phyloP scores from a whole-genome alignment of 495 filamentous ascomycete species.

The Tuber umbilicatum region DNA sequence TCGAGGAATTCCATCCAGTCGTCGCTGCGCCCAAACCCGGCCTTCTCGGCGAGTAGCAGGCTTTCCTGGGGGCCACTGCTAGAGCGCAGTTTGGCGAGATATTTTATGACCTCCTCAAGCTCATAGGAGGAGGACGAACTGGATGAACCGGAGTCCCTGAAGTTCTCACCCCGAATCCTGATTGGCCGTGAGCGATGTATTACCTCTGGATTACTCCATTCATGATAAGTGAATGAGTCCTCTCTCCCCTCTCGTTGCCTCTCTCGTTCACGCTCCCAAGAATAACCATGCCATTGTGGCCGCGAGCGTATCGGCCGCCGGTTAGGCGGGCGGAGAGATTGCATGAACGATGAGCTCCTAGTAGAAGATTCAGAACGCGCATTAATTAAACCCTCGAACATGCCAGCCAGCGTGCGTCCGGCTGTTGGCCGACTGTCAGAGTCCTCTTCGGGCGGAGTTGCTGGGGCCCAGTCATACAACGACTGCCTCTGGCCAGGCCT shows the following conservation, averaged over 20 bases:
- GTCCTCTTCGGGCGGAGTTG: slow-evolving; percentile 30
- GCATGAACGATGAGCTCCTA: slow-evolving; percentile 15
- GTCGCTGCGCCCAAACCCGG: slow-evolving; percentile 47
- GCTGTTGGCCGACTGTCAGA: slow-evolving; percentile 19
- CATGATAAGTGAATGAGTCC: slow-evolving; percentile 22
- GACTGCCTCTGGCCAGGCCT: slow-evolving; percentile 40
- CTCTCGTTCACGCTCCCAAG: slow-evolving; percentile 27
- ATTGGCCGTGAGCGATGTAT: slow-evolving; percentile 30
- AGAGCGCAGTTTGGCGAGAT: slow-evolving; percentile 56
- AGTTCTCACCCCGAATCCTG: slow-evolving; percentile 29
- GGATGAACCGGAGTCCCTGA: slow-evolving; percentile 22
- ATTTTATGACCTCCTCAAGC: slow-evolving; percentile 59
- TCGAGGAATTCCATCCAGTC: slow-evolving; percentile 48
- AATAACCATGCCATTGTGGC: slow-evolving; percentile 32
- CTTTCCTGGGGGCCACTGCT: slow-evolving; percentile 54
- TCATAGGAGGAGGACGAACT: slow-evolving; percentile 31
- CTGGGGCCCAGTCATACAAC: slow-evolving; percentile 40
- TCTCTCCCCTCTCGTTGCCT: slow-evolving; percentile 31
- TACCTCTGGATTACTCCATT: slow-evolving; percentile 30
- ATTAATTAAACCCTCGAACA: slow-evolving; percentile 14
- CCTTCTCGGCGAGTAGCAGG: slow-evolving; percentile 49
- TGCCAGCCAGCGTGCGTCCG: slow-evolving; percentile 3
- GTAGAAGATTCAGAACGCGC: slow-evolving; percentile 3
- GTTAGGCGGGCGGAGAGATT: slow-evolving; percentile 23
- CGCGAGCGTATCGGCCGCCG: slow-evolving; percentile 30